phyloP scores from a whole-genome alignment of 1,139 yeast genomes.

The Magnusiomyces sp. region DNA sequence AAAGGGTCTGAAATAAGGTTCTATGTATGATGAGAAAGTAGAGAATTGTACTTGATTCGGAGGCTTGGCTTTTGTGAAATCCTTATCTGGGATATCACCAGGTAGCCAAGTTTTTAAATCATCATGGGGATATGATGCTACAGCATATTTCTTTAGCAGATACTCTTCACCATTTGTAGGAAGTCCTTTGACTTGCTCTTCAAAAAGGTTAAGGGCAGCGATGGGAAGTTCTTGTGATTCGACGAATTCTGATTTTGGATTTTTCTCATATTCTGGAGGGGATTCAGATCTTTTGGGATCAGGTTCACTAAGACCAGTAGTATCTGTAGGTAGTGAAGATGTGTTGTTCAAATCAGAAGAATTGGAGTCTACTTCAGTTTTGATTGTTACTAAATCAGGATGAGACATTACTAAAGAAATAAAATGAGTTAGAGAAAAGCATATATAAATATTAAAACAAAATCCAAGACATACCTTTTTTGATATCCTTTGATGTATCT shows the following conservation, averaged over 20 bases:
- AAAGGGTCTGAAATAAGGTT: constrained; percentile 71
- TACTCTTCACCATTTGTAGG: constrained; percentile 63
- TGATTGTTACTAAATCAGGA: constrained; percentile 4
- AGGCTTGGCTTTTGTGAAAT: constrained; percentile 80
- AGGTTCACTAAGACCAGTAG: constrained; percentile 7
- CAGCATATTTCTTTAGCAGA: constrained; percentile 71
- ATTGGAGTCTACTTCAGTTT: constrained; percentile 9
- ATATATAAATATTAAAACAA: too few relatives aligned
- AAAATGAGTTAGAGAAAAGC: background rate
- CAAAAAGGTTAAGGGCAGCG: constrained; percentile 62
- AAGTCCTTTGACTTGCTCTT: constrained; percentile 46
- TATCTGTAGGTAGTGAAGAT: constrained; percentile 5
- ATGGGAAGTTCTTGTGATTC: constrained; percentile 63
- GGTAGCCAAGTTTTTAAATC: constrained; percentile 74
- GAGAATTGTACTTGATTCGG: constrained; percentile 86
- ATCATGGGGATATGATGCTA: constrained; percentile 75
- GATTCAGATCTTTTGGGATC: constrained; percentile 9
- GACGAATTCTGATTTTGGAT: constrained; percentile 75
- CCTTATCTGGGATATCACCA: constrained; percentile 80
- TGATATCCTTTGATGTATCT: background rate
- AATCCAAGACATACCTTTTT: too few relatives aligned
- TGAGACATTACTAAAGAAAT: too few relatives aligned
- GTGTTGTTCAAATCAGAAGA: background rate
- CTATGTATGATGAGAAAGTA: constrained; percentile 78
- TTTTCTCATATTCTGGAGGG: constrained; percentile 50